A percentile compares a stretch with the other conserved stretches of the same genome.
Evolutionary conservation across 2,329 filamentous ascomycete species (phyloP).

Genomic region (Emergomyces africanus): DNA sequence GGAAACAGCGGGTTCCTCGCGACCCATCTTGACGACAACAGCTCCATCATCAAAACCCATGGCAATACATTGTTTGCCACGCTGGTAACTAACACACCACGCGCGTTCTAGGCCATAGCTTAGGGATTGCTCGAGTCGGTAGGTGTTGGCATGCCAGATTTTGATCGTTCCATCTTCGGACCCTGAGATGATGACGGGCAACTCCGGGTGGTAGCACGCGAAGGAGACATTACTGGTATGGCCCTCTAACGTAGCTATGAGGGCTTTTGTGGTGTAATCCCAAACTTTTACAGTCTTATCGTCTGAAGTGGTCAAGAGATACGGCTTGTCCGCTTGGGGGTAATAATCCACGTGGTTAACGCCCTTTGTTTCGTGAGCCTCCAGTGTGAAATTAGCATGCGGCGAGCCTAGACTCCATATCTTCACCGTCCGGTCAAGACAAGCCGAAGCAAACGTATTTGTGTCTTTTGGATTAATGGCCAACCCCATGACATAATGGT

Average conservation of each 20-base stretch:
- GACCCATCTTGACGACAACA: constrained; percentile 93
- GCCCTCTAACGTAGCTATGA: constrained; percentile 92
- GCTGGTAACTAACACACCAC: constrained; percentile 95
- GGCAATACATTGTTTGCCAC: constrained; percentile 84
- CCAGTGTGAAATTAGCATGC: constrained; percentile 91
- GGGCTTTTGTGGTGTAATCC: constrained; percentile 97
- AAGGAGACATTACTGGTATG: constrained; percentile 98
- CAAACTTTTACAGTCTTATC: constrained; percentile 96
- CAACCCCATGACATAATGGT: constrained; percentile 92
- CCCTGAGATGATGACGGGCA: constrained; percentile 93
- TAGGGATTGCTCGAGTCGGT: constrained; percentile 86
- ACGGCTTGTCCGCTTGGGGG: constrained; percentile 57
- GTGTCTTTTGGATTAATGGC: constrained; percentile 97
- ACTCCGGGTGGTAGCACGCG: constrained; percentile 91
- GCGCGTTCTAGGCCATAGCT: constrained; percentile 93
- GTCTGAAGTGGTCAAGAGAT: constrained; percentile 91
- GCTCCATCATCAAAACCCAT: constrained; percentile 97
- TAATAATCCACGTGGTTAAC: constrained; percentile 96
- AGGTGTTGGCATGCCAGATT: constrained; percentile 98
- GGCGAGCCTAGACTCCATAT: constrained; percentile 92
- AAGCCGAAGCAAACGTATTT: constrained; percentile 84
- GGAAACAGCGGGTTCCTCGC: constrained; percentile 92
- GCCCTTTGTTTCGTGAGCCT: constrained; percentile 93
- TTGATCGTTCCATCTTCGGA: constrained; percentile 96
- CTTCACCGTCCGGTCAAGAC: constrained; percentile 91